Percentiles rank a stretch among this genome's conserved stretches.
Evolutionary conservation across 257 asterid species (phyloP).

Genomic region (Ligustrum vulgare): DNA sequence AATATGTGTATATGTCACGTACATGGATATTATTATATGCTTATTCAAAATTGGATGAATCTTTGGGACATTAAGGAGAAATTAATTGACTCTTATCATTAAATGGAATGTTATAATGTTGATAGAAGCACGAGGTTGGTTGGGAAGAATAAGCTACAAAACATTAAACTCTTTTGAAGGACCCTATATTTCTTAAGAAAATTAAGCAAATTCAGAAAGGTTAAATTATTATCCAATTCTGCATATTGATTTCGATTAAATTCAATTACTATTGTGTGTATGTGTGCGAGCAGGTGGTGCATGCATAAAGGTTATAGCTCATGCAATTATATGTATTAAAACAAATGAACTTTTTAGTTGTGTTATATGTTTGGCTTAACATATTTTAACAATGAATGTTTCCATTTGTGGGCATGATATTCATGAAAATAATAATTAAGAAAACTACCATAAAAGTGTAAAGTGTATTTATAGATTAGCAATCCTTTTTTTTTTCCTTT

Average conservation of each 20-base stretch:
- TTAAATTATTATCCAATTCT: neutral
- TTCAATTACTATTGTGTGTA: too few relatives aligned
- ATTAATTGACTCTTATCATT: neutral
- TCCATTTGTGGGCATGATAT: neutral
- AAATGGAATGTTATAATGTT: neutral
- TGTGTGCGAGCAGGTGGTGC: neutral
- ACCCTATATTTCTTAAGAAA: neutral
- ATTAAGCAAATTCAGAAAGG: neutral
- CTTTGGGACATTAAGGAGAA: neutral
- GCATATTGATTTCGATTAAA: neutral
- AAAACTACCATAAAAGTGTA: neutral
- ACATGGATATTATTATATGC: neutral
- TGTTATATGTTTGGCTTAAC: neutral
- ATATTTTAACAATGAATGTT: neutral
- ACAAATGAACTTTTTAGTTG: neutral
- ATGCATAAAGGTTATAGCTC: too few relatives aligned
- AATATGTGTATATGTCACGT: too few relatives aligned
- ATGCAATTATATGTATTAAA: neutral
- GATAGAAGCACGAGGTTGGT: neutral
- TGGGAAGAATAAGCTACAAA: slow-evolving; percentile 1
- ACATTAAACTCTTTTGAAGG: neutral
- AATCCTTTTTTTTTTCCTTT: neutral
- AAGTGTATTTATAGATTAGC: neutral
- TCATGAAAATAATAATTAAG: neutral
- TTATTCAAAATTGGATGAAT: neutral